Evolutionary conservation across 1,284 basidiomycete species (phyloP).

Genomic region (Heterobasidion occidentale): DNA sequence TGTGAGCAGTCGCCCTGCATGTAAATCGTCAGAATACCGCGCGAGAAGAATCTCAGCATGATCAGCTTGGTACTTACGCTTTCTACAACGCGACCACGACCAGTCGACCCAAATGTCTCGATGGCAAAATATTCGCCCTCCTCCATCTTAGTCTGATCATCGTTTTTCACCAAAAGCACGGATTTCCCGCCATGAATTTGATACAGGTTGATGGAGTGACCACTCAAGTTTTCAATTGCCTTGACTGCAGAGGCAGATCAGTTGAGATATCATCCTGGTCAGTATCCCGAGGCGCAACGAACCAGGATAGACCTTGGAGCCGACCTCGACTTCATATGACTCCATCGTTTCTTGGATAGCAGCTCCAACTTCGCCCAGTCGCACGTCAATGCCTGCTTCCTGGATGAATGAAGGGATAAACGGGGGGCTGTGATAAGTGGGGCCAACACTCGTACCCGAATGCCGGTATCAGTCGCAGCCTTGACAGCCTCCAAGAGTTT

Average conservation of each 20-base stretch:
- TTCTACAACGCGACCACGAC: constrained; percentile 90
- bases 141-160: constrained; percentile 95
- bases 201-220: constrained; percentile 87
- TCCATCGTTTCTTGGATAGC: constrained; percentile 99
- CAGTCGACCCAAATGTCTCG: constrained; percentile 97
- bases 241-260: constrained; percentile 54
- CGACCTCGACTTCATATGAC: constrained; percentile 92
- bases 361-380: constrained; percentile 89
- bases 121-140: constrained; percentile 99
- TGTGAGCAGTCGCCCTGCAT: constrained; percentile 87
- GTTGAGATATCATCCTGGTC: not conserved
- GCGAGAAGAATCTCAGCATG: constrained; percentile 7
- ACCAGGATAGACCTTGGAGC: constrained; percentile 84
- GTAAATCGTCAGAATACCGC: constrained; percentile 4
- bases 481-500: constrained; percentile 86
- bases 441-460: constrained; percentile 47
- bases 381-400: constrained; percentile 96
- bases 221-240: constrained; percentile 85
- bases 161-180: constrained; percentile 84
- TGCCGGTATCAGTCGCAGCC: constrained; percentile 89
- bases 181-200: constrained; percentile 88
- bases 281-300: constrained; percentile 16
- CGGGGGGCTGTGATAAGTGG: not conserved
- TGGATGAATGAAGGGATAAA: constrained; percentile 21
- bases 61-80: constrained; percentile 31